Conservation (phyloP, 768 basidiomycete species). For the Trametes punicea region DNA sequence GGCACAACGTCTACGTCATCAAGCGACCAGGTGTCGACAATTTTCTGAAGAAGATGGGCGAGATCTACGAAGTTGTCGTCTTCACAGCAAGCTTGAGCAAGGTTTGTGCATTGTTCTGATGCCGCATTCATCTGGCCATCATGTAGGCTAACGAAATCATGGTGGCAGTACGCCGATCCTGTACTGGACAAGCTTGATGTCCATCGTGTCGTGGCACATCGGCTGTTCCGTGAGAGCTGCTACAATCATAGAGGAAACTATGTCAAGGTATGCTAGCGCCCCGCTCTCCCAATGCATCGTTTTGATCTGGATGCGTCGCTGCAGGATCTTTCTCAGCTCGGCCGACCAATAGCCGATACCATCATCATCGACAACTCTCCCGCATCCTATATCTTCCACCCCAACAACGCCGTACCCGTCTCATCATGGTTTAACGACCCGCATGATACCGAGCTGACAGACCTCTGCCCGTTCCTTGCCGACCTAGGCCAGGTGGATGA, state of each 20-base stretch:
- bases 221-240: slow-evolving; percentile 96
- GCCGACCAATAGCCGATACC: slow-evolving; percentile 87
- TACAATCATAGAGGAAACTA: slow-evolving; percentile 99
- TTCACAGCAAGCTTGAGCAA: slow-evolving; percentile 98
- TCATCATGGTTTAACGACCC: slow-evolving; percentile 99
- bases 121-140: background rate
- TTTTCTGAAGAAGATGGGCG: slow-evolving; percentile 97
- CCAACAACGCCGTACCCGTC: slow-evolving; percentile 97
- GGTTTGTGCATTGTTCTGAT: slow-evolving; percentile 40
- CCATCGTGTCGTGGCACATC: slow-evolving; percentile 88
- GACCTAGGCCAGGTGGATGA: slow-evolving; percentile 86
- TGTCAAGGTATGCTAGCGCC: slow-evolving; percentile 71
- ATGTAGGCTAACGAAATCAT: background rate
- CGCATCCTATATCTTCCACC: slow-evolving; percentile 98
- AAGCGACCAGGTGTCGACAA: slow-evolving; percentile 98
- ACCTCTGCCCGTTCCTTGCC: slow-evolving; percentile 89
- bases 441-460: slow-evolving; percentile 95
- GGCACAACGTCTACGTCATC: slow-evolving; percentile 98
- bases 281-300: background rate
- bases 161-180: slow-evolving; percentile 90
- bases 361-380: slow-evolving; percentile 99
- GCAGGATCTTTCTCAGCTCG: slow-evolving; percentile 97
- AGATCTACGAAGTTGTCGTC: slow-evolving; percentile 96
- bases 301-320: background rate
- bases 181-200: slow-evolving; percentile 96